Evolutionary conservation across 1,284 basidiomycete genomes (phyloP), one percentile per base, ranked within the genome.

Genomic region (Nidula niveotomentosa): DNA sequence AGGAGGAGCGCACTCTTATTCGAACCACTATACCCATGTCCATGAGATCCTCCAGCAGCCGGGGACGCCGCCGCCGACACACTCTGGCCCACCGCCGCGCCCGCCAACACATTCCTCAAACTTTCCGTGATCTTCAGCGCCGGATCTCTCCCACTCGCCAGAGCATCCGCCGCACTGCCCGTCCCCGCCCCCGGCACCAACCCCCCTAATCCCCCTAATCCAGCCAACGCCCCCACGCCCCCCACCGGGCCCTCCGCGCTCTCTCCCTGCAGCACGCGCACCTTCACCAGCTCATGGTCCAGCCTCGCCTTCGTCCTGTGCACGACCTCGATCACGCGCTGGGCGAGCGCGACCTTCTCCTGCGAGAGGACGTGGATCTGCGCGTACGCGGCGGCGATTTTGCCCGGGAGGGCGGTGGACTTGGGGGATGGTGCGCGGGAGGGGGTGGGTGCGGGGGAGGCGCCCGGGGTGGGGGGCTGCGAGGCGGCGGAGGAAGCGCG

Each of bases 251-350:
- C 45, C 54, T 75, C 74, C 8, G 76, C 72, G 0, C 69, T 55
- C 53, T 84, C 83, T 41, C 85, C 85, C 62, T 84, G 82, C 7
- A 85, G 68, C 33, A 78, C 71, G 48, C 83, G 73, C 17, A 87
- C 83, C 60, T 78, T 78, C 54, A 70, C 70, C 18, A 87, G 69
- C 62, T 88, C 85, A 17, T 77, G 70, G 58, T 86, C 83, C 18
- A 88, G 75, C 35, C 81, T 75, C 12, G 79, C 74, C 45, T 78
- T 74, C 13, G 84, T 83, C 36, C 81, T 73, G 36, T 71, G 71
- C 23, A 86, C 72, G 48, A 87, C 75, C 44, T 76, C 74, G 18
- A 84, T 77, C 50, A 88, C 70, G 9, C 79, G 76, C 59, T 82
- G 73, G 0, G 85, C 80, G 13, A 87, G 76, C 18, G 60, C 63